Conservation (phyloP, 2,329 filamentous ascomycete genomes). For the Neofusicoccum kwambonambiense region DNA sequence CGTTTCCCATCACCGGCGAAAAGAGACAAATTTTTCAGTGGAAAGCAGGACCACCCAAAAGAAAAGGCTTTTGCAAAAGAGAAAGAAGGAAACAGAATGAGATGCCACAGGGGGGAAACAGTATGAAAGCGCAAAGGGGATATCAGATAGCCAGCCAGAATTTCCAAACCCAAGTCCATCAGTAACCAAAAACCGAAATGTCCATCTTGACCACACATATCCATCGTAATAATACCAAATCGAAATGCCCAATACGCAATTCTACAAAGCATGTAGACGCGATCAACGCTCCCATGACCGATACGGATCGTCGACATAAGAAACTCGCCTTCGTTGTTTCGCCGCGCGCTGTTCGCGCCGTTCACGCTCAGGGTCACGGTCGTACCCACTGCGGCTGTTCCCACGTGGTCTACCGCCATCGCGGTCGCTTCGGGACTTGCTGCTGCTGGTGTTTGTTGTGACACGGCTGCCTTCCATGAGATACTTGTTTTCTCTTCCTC, state of each 20-base stretch:
- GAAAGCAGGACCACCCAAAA: background rate
- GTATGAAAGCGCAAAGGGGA: background rate
- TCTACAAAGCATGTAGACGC: too few species aligned
- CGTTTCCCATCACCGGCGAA: background rate
- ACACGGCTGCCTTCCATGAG: conserved; percentile 4
- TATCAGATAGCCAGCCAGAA: conserved; percentile 9
- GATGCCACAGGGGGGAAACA: background rate
- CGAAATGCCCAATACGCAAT: background rate
- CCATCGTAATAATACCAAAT: background rate
- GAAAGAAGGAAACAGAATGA: background rate
- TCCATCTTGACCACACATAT: background rate
- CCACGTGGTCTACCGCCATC: background rate
- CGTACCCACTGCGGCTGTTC: background rate
- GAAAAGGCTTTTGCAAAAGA: background rate
- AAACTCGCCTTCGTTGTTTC: background rate
- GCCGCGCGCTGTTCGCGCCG: background rate
- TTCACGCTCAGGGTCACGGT: background rate
- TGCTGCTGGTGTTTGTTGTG: conserved; percentile 13
- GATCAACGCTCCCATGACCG: background rate
- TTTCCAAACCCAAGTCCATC: background rate
- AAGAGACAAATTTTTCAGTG: background rate
- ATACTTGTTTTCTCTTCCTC: conserved; percentile 9
- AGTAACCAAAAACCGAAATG: background rate
- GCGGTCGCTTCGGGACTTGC: conserved; percentile 8
- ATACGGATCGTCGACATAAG: background rate